Evolutionary conservation across 225 moss, liverwort and hornwort genomes (phyloP), one percentile per base, ranked within the genome.

Genomic region (Marchantia polymorpha): DNA sequence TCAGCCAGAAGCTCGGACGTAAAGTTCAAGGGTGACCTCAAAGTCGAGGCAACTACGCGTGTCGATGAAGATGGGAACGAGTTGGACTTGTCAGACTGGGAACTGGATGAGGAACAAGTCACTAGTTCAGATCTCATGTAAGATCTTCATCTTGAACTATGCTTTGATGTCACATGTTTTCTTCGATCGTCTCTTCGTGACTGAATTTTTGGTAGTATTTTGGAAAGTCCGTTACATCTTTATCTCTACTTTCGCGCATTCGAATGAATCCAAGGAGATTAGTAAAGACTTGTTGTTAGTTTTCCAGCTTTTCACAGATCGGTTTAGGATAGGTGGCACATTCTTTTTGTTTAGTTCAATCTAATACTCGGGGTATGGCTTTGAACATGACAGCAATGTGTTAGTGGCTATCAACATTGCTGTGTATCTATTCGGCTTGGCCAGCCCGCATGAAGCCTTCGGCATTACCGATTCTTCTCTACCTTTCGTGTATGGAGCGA

Each of bases 391-490:
- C 87, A 96, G 96, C 85, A 96, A 96, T 77, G 83, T 90, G 72
- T 78, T 96, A 80, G 94, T 96, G 64, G 96, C 92, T 60, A 31
- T 92, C 78, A 96, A 96, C 78, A 90, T 96, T 56, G 96, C 94
- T 47, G 91, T 96, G 10, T 94, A 94, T 81, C 90, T 96, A 55
- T 94, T 96, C 74, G 94, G 94, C 68, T 90, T 96, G 86, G 96
- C 96, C 29, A 96, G 96, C 85, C 96, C 96, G 39, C 89, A 94
- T 81, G 91, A 89, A 75, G 90, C 92, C 73, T 89, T 89, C 52
- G 94, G 96, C 25, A 92, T 96, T 84, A 89, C 79, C 50, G 96
- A 92, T 83, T 88, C 91, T 52, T 92, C 96, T 30, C 86, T 96
- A 71, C 96, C 94, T 27, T 88, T 91, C 81, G 83, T 96, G 48